A percentile compares a stretch with the other conserved stretches of the same genome.
Evolutionary conservation across 2,329 filamentous ascomycete species (phyloP).

Genomic region (Alternaria gansuensis): DNA sequence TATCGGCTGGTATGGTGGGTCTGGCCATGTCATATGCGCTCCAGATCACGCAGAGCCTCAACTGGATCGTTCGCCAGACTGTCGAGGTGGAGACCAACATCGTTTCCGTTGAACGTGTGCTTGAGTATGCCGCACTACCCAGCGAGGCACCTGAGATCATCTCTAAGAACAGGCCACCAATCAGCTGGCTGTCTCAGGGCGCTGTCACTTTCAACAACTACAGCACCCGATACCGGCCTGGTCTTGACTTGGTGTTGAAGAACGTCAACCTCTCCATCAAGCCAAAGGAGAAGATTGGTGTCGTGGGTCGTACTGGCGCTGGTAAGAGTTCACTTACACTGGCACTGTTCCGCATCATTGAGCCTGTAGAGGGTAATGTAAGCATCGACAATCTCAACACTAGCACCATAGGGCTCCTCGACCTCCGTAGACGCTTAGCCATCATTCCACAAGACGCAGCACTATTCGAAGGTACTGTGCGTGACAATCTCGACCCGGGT

Average conservation of each 20-base stretch:
- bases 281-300: constrained; percentile 96
- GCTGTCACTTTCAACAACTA: constrained; percentile 92
- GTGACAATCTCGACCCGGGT: constrained; percentile 94
- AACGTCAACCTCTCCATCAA: constrained; percentile 93
- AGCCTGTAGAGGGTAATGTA: constrained; percentile 82
- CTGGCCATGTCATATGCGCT: constrained; percentile 96
- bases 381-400: constrained; percentile 91
- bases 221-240: constrained; percentile 90
- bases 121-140: constrained; percentile 91
- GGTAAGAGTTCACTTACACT: constrained; percentile 95
- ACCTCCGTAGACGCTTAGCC: constrained; percentile 86
- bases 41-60: constrained; percentile 95
- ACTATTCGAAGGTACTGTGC: constrained; percentile 89
- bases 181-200: constrained; percentile 90
- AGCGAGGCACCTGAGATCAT: constrained; percentile 96
- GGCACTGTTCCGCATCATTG: constrained; percentile 94
- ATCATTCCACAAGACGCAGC: constrained; percentile 99
- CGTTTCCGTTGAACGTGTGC: constrained; percentile 94
- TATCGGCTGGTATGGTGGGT: constrained; percentile 82
- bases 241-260: constrained; percentile 90
- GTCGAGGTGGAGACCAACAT: constrained; percentile 99
- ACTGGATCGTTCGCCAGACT: constrained; percentile 98
- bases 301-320: constrained; percentile 93
- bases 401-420: constrained; percentile 85
- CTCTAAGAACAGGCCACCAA: constrained; percentile 82